A percentile compares a stretch with the other conserved stretches of the same genome.
phyloP scores from a whole-genome alignment of 2,329 filamentous ascomycete genomes.

The Pyrenophora seminiperda region DNA sequence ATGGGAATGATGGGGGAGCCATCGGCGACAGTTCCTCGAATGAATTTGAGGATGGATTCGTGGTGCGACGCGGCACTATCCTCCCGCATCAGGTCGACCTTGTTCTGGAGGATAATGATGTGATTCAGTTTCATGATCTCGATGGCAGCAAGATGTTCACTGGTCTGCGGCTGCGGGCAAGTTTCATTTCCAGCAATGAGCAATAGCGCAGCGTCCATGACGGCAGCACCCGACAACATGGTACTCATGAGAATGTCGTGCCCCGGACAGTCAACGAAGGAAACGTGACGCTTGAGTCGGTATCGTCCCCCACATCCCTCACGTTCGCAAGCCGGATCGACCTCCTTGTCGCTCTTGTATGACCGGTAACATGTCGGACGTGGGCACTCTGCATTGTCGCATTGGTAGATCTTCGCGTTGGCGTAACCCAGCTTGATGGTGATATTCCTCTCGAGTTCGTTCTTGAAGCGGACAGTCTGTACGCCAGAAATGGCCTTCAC shows the following conservation, averaged over 20 bases:
- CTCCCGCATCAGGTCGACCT: slow-evolving; percentile 98
- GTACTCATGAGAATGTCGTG: slow-evolving; percentile 99
- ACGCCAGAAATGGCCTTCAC: slow-evolving; percentile 99
- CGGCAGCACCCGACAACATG: slow-evolving; percentile 98
- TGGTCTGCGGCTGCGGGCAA: slow-evolving; percentile 97
- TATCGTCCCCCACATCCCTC: slow-evolving; percentile 90
- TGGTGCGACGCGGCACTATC: slow-evolving; percentile 93
- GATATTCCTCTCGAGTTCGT: slow-evolving; percentile 98
- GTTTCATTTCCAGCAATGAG: slow-evolving; percentile 98
- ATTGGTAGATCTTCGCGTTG: slow-evolving; percentile 99
- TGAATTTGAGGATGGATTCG: slow-evolving; percentile 97
- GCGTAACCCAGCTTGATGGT: slow-evolving; percentile 99
- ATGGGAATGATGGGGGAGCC: slow-evolving; percentile 96
- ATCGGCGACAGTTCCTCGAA: slow-evolving; percentile 94
- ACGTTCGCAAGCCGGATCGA: slow-evolving; percentile 93
- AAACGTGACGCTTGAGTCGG: slow-evolving; percentile 69
- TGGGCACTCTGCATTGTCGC: slow-evolving; percentile 88
- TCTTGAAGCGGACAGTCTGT: slow-evolving; percentile 99
- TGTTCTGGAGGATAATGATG: slow-evolving; percentile 99
- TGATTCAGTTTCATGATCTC: slow-evolving; percentile 99
- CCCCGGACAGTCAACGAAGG: slow-evolving; percentile 97
- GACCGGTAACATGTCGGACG: slow-evolving; percentile 94
- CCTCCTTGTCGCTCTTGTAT: slow-evolving; percentile 98
- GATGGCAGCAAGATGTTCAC: slow-evolving; percentile 97
- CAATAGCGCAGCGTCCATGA: slow-evolving; percentile 98